Percentiles rank a stretch among this genome's conserved stretches.
phyloP scores from a whole-genome alignment of 257 asterid species.

The Scutellaria galericulata region DNA sequence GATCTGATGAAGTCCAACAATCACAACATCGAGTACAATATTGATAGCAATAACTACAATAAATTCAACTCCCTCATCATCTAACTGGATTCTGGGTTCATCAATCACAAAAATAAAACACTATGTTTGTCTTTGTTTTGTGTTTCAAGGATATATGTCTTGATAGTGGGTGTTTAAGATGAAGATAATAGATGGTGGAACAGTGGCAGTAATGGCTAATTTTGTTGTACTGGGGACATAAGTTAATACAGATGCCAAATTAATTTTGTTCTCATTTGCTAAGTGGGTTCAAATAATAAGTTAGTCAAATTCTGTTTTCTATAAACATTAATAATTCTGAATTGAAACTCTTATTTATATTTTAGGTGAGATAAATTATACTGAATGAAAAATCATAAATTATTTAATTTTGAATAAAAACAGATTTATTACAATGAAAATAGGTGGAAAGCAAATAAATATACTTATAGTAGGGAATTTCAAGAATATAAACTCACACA shows the following conservation, averaged over 20 bases:
- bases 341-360: no score
- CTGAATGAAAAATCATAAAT: no score
- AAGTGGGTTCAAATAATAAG: background rate
- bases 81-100: conserved; percentile 10
- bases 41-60: background rate
- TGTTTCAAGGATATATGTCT: background rate
- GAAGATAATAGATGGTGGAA: background rate
- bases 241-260: background rate
- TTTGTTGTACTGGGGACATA: background rate
- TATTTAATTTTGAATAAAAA: background rate
- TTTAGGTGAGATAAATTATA: no score
- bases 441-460: background rate
- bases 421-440: background rate
- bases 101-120: conserved; percentile 15
- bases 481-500: background rate
- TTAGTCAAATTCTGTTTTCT: conserved; percentile 3
- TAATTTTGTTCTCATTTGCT: background rate
- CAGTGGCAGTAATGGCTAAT: background rate
- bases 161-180: background rate
- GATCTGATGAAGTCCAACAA: background rate
- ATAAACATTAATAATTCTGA: no score
- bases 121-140: background rate
- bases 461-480: background rate
- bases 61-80: conserved; percentile 11
- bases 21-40: background rate